phyloP scores from a whole-genome alignment of 192 early-diverging fungal genomes.

The Paraglomus occultum region DNA sequence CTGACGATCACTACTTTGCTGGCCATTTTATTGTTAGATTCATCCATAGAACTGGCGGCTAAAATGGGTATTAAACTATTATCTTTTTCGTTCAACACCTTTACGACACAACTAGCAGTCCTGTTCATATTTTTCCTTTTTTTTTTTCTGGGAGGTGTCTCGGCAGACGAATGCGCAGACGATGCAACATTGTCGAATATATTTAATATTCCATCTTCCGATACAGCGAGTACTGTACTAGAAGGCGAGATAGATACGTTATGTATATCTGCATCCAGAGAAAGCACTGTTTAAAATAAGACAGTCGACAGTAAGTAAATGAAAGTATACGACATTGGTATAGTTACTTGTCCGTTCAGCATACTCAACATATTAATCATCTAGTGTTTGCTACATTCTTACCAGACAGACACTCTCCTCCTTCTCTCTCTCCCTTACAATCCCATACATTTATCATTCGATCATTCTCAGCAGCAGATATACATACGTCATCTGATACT shows the following conservation, averaged over 20 bases:
- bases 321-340: background rate
- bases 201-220: slow-evolving; percentile 52
- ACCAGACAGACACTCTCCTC: slow-evolving; percentile 45
- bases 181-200: slow-evolving; percentile 49
- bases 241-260: slow-evolving; percentile 46
- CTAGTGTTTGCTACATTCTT: slow-evolving; percentile 3
- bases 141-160: slow-evolving; percentile 39
- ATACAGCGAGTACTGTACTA: slow-evolving; percentile 48
- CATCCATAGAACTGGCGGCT: slow-evolving; percentile 43
- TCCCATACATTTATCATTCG: slow-evolving; percentile 60
- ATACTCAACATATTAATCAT: background rate
- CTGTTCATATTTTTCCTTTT: slow-evolving; percentile 46
- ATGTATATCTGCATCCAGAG: slow-evolving; percentile 46
- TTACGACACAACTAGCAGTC: slow-evolving; percentile 44
- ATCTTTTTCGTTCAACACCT: slow-evolving; percentile 41
- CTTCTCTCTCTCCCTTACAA: slow-evolving; percentile 36
- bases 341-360: background rate
- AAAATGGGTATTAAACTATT: slow-evolving; percentile 44
- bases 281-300: slow-evolving; percentile 35
- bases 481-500: slow-evolving; percentile 46
- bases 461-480: slow-evolving; percentile 49
- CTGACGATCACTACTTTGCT: slow-evolving; percentile 46
- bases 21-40: slow-evolving; percentile 11
- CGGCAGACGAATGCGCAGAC: slow-evolving; percentile 32
- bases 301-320: background rate